These are phyloP conservation scores for Ramaria rubella DNA, from an alignment of 768 basidiomycete genomes.

Conservation along the genomic window DNA sequence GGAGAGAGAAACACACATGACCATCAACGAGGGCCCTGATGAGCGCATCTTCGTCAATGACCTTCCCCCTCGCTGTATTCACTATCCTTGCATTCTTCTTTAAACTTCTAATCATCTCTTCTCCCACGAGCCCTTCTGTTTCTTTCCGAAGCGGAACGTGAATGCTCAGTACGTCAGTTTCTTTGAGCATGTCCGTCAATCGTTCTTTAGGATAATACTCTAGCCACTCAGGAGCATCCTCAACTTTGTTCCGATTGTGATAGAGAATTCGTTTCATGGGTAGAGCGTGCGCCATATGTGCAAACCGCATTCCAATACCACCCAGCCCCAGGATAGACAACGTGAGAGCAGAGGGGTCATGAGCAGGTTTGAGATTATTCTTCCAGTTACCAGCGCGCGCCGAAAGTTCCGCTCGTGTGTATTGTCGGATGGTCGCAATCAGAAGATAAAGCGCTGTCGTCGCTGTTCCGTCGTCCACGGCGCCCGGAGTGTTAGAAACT, in stretches of 20 bases:
- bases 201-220: slow-evolving; percentile 64
- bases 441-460: slow-evolving; percentile 82
- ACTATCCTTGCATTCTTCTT: slow-evolving; percentile 74
- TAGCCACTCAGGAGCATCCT: slow-evolving; percentile 62
- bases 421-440: slow-evolving; percentile 71
- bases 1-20: slow-evolving; percentile 51
- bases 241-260: slow-evolving; percentile 53
- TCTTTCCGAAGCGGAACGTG: slow-evolving; percentile 75
- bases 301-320: slow-evolving; percentile 67
- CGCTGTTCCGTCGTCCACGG: slow-evolving; percentile 87
- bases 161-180: slow-evolving; percentile 78
- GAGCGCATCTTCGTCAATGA: slow-evolving; percentile 83
- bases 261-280: slow-evolving; percentile 83
- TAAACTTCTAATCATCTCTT: slow-evolving; percentile 68
- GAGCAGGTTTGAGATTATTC: slow-evolving; percentile 36
- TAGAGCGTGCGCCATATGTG: slow-evolving; percentile 68
- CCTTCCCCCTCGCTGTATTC: slow-evolving; percentile 87
- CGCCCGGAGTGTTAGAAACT: slow-evolving; percentile 84
- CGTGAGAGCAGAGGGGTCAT: slow-evolving; percentile 63
- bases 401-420: slow-evolving; percentile 53
- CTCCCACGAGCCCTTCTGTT: slow-evolving; percentile 68
- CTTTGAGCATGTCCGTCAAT: slow-evolving; percentile 52
- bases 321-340: slow-evolving; percentile 71
- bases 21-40: slow-evolving; percentile 80
- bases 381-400: slow-evolving; percentile 60